Percentiles rank a stretch among this genome's conserved stretches.
These are phyloP conservation scores for Akanthomyces uredinophilus DNA, from an alignment of 2,329 filamentous ascomycete genomes.

Conservation along the genomic window DNA sequence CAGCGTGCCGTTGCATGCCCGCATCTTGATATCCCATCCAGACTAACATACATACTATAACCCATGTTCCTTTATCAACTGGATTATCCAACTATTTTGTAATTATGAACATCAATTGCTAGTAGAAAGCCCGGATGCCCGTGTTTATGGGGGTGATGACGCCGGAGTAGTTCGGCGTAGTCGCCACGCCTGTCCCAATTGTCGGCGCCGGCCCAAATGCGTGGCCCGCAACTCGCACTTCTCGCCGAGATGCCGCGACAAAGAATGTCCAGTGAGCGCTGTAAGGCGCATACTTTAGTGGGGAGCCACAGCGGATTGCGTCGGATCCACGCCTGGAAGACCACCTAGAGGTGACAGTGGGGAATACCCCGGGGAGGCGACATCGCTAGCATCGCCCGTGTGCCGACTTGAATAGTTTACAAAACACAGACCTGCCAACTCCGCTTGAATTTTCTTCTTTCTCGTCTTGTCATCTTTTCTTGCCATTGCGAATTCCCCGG, in stretches of 20 bases:
- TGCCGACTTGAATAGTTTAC: constrained; percentile 6
- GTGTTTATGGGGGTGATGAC: not conserved
- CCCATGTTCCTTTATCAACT: not conserved
- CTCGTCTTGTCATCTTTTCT: not conserved
- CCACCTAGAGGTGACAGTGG: constrained; percentile 1
- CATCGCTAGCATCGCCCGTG: not conserved
- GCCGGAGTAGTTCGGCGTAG: constrained; percentile 13
- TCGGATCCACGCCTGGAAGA: constrained; percentile 6
- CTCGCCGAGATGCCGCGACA: constrained; percentile 7
- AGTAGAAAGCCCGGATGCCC: not conserved
- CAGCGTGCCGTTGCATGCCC: not conserved
- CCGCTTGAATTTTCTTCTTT: not conserved
- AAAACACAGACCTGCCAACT: not conserved
- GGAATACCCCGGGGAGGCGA: constrained; percentile 4
- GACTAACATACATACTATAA: not conserved
- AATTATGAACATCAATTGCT: not conserved
- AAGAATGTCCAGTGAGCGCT: not conserved
- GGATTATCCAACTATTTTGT: not conserved
- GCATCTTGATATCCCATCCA: not conserved
- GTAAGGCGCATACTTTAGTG: not conserved
- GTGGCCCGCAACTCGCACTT: not conserved
- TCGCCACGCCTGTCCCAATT: not conserved
- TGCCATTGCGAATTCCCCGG: not conserved
- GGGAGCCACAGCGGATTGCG: constrained; percentile 5
- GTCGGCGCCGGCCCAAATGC: constrained; percentile 2